phyloP scores from a whole-genome alignment of 768 basidiomycete genomes.

The Leucocoprinus sp. region DNA sequence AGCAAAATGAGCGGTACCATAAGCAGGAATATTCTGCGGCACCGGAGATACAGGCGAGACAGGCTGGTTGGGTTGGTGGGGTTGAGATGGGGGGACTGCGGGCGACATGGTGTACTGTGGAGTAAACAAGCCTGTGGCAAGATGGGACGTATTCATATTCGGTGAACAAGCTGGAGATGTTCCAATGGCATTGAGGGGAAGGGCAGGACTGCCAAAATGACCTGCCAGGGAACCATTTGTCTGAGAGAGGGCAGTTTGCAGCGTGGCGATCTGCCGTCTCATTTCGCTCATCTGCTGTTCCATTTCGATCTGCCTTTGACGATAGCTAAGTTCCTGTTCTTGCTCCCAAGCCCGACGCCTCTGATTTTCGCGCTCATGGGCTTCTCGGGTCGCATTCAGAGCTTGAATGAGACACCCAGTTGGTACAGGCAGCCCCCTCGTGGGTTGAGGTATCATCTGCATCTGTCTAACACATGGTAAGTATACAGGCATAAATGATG shows the following conservation, averaged over 20 bases:
- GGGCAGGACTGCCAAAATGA: conserved; percentile 2
- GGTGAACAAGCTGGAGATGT: conserved; percentile 10
- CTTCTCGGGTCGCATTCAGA: conserved; percentile 46
- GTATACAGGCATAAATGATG: neutral
- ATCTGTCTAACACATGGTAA: conserved; percentile 4
- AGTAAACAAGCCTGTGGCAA: conserved; percentile 18
- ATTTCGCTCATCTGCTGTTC: conserved; percentile 13
- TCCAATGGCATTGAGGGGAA: neutral
- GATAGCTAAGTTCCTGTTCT: conserved; percentile 41
- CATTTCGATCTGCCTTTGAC: conserved; percentile 7
- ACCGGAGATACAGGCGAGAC: conserved; percentile 28
- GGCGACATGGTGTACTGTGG: conserved; percentile 26
- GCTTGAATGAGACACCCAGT: conserved; percentile 43
- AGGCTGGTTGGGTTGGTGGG: conserved; percentile 24
- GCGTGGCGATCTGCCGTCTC: conserved; percentile 14
- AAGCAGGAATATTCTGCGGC: conserved; percentile 17
- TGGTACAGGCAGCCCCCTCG: neutral
- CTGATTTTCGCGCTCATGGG: conserved; percentile 51
- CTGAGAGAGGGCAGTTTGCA: conserved; percentile 10
- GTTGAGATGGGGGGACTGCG: conserved; percentile 13
- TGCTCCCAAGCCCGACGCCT: conserved; percentile 61
- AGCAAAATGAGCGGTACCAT: conserved; percentile 25
- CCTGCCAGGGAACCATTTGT: neutral
- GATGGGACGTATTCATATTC: conserved; percentile 5
- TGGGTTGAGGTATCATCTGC: conserved; percentile 13